A percentile compares a stretch with the other conserved stretches of the same genome.
phyloP scores from a whole-genome alignment of 2,329 filamentous ascomycete species.

The Aschersonia sp. region DNA sequence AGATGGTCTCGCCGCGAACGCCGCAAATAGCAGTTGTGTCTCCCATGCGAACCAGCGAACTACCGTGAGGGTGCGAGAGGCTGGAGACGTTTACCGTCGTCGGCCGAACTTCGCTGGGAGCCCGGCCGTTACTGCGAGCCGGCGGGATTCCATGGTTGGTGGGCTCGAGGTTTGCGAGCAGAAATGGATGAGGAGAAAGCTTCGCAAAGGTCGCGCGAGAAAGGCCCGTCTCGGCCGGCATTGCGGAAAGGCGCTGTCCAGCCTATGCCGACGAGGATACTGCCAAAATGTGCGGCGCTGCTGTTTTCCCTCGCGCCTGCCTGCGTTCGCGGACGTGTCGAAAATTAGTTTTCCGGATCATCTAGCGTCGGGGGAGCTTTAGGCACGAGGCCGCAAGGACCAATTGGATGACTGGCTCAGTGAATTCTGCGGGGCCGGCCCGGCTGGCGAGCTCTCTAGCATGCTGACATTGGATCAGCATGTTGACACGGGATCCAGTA shows the following conservation, averaged over 20 bases:
- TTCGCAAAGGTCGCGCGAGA: slow-evolving; percentile 67
- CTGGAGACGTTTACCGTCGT: slow-evolving; percentile 72
- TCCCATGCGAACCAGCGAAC: slow-evolving; percentile 73
- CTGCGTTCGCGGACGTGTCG: too few species aligned
- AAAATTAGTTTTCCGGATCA: too few species aligned
- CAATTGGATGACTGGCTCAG: too few species aligned
- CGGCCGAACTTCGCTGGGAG: slow-evolving; percentile 51
- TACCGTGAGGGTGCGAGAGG: slow-evolving; percentile 79
- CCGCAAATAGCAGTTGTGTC: slow-evolving; percentile 94
- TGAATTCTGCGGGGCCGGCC: too few species aligned
- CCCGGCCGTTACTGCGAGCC: slow-evolving; percentile 69
- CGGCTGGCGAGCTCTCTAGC: too few species aligned
- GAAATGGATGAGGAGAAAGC: slow-evolving; percentile 75
- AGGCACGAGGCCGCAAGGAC: too few species aligned
- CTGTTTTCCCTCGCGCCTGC: too few species aligned
- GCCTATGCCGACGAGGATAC: not conserved
- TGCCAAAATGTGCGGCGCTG: too few species aligned
- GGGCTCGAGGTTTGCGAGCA: slow-evolving; percentile 73
- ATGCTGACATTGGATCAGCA: too few species aligned
- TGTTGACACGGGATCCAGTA: too few species aligned
- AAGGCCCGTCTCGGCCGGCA: slow-evolving; percentile 24
- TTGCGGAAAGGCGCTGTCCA: slow-evolving; percentile 2
- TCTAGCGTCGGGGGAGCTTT: too few species aligned
- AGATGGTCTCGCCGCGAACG: slow-evolving; percentile 72
- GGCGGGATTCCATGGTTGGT: slow-evolving; percentile 30